These are phyloP conservation scores for Trichosporon sp. DNA, from an alignment of 1,284 basidiomycete genomes.

Conservation along the genomic window DNA sequence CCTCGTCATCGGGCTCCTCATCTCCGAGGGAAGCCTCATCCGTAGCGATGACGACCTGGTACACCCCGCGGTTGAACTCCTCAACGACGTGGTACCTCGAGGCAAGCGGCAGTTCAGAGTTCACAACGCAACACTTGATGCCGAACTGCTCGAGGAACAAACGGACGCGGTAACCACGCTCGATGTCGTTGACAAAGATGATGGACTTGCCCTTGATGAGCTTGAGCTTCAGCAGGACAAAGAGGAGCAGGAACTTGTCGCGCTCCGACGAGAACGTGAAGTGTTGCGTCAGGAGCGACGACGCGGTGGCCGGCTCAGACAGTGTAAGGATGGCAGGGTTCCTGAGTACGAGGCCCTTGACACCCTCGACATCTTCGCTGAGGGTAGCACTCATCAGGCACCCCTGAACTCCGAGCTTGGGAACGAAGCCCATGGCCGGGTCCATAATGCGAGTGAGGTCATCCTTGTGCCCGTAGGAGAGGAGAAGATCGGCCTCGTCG, in stretches of 20 bases:
- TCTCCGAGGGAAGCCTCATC: constrained; percentile 70
- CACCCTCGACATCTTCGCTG: constrained; percentile 86
- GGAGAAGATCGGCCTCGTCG: constrained; percentile 95
- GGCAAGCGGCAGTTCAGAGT: constrained; percentile 92
- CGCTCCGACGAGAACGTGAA: constrained; percentile 76
- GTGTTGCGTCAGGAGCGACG: constrained; percentile 72
- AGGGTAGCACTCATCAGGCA: constrained; percentile 98
- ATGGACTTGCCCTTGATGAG: constrained; percentile 95
- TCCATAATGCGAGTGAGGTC: constrained; percentile 81
- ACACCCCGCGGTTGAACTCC: constrained; percentile 97
- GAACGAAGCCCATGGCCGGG: constrained; percentile 58
- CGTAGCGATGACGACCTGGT: constrained; percentile 97
- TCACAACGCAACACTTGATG: constrained; percentile 91
- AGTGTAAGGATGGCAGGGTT: constrained; percentile 80
- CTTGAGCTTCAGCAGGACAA: constrained; percentile 90
- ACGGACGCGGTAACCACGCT: constrained; percentile 89
- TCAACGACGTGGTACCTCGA: constrained; percentile 97
- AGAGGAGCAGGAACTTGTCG: constrained; percentile 92
- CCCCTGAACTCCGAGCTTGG: constrained; percentile 79
- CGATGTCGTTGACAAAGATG: constrained; percentile 95
- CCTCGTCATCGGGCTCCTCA: constrained; percentile 50
- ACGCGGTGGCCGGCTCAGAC: constrained; percentile 73
- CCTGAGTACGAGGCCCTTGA: constrained; percentile 81
- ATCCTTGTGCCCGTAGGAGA: constrained; percentile 94
- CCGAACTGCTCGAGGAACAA: constrained; percentile 98